Evolutionary conservation across 257 asterid species (phyloP).

Genomic region (Lycium ferocissimum): DNA sequence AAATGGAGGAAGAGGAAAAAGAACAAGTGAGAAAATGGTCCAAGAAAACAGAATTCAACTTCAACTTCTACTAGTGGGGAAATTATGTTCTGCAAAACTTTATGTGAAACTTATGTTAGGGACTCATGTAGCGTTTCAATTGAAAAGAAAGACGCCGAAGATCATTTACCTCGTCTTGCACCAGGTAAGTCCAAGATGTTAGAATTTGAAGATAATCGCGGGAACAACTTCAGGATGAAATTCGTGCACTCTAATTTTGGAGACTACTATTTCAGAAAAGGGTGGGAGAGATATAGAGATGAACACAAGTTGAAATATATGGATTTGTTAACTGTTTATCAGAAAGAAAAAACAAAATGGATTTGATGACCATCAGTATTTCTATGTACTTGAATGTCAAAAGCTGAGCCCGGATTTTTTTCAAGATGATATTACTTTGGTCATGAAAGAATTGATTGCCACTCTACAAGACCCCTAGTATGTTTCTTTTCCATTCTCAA

Average conservation of each 20-base stretch:
- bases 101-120: background rate
- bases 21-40: background rate
- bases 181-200: background rate
- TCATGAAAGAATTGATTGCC: background rate
- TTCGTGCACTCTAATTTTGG: background rate
- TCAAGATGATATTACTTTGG: background rate
- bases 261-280: background rate
- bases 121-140: background rate
- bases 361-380: background rate
- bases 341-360: background rate
- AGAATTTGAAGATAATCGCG: background rate
- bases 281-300: background rate
- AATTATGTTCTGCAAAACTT: background rate
- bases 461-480: background rate
- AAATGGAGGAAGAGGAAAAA: background rate
- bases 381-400: background rate
- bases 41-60: background rate
- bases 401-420: background rate
- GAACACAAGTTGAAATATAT: background rate
- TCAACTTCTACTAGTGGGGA: background rate
- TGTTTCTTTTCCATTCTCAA: background rate
- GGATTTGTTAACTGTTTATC: background rate
- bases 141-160: background rate
- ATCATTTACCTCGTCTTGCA: background rate
- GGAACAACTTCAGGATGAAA: background rate